Evolutionary conservation across 129 eudicot genomes (phyloP), one percentile per base, ranked within the genome.

Genomic region (Mikania micrantha): DNA sequence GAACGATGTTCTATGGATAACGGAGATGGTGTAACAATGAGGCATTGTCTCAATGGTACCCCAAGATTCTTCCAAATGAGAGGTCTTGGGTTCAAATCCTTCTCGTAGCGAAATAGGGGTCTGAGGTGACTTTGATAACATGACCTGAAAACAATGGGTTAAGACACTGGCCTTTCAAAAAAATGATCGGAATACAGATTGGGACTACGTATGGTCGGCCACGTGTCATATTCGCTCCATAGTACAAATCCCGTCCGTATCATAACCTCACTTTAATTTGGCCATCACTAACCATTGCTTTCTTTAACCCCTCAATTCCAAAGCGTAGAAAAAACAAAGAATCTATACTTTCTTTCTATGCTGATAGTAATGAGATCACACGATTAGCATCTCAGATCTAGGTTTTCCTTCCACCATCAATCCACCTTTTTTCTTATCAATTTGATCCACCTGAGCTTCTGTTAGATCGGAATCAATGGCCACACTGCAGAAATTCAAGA

Each of bases 401-500:
- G 12, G 69, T 71, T 80, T 82, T 61, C 84, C 84, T 61, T 57
- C 40, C 24, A 44, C 56, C 13, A 39, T 35, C 40, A 67, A 41
- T 57, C 40, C 24, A 39, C 62, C 41, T 19, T 53, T 32, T 7
- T 35, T 7, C 22, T 15, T 16, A 66, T 62, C 28, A 27, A 41
- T 24, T 42, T 27, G 9, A 5, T 13, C 31, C 7, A 2, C 36
- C 36, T 32, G 36, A n/a, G n/a, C n/a, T n/a, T n/a, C n/a, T n/a
- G n/a, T n/a, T n/a, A n/a, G 36, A 69, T 74, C 68, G 35, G 41
- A 27, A 36, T 35, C 64, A 19, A 86, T 86, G 94, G 91, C 87
- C 35, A 82, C 92, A 1, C 57, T 87, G 62, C 97, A 90, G 54
- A 90, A 87, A 83, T 90, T 90, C 79, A 92, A 92, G 80, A 77